phyloP scores from a whole-genome alignment of 495 filamentous ascomycete species.

The Trichoderma asperelloides region DNA sequence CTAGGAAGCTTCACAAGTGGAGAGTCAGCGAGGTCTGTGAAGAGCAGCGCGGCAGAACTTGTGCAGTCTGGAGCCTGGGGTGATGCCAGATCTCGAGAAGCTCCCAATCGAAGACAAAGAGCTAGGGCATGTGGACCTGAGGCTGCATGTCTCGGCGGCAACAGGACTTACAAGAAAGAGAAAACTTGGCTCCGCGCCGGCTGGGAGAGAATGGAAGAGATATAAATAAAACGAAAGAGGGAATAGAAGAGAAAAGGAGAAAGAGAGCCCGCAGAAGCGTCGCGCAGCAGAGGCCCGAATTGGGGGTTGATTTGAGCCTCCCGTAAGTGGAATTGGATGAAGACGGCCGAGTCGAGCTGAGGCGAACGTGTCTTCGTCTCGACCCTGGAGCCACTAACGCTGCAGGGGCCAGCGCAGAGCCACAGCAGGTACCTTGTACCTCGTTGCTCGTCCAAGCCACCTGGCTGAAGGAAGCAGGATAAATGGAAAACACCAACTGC shows the following conservation, averaged over 20 bases:
- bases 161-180: background rate
- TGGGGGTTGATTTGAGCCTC: background rate
- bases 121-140: background rate
- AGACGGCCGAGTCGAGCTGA: background rate
- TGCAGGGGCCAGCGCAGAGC: background rate
- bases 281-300: background rate
- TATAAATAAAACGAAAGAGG: background rate
- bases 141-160: background rate
- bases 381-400: constrained; percentile 4
- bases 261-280: background rate
- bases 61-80: background rate
- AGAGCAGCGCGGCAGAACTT: background rate
- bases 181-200: background rate
- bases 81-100: background rate
- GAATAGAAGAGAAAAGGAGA: background rate
- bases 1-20: constrained; percentile 10
- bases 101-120: background rate
- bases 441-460: background rate
- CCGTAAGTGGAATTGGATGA: background rate
- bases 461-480: background rate
- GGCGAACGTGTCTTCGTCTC: constrained; percentile 1
- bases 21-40: background rate
- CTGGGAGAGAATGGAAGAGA: constrained; percentile 4
- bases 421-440: background rate
- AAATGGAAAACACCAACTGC: background rate